Percentiles rank a stretch among this genome's conserved stretches.
Evolutionary conservation across 176 grass and related monocot species (phyloP).

Genomic region (Dactylis glomerata): DNA sequence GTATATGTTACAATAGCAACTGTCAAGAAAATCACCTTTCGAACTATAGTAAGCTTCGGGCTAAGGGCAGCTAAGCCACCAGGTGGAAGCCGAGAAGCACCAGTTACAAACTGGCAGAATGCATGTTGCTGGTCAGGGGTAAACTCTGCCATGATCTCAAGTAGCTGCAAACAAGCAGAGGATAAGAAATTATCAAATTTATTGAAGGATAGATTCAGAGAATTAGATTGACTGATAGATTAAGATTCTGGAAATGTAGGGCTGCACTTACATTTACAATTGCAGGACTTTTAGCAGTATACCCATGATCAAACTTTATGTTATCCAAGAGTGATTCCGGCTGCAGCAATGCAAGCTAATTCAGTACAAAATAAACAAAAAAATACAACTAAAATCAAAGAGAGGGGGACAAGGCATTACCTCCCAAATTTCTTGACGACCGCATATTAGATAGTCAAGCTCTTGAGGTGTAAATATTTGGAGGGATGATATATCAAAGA

Average conservation of each 20-base stretch:
- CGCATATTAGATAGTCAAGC: constrained; percentile 85
- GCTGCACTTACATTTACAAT: constrained; percentile 64
- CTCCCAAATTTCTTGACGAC: constrained; percentile 84
- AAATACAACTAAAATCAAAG: background rate
- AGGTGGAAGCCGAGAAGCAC: constrained; percentile 87
- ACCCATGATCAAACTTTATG: constrained; percentile 97
- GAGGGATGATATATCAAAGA: constrained; percentile 75
- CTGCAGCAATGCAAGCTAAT: constrained; percentile 34
- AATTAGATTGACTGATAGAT: background rate
- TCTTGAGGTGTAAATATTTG: constrained; percentile 92
- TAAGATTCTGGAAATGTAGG: background rate
- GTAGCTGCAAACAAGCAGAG: constrained; percentile 49
- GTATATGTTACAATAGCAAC: background rate
- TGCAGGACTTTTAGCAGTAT: constrained; percentile 68
- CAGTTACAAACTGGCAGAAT: constrained; percentile 95
- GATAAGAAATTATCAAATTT: constrained; percentile 6
- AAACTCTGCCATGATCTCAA: constrained; percentile 86
- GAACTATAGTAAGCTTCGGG: constrained; percentile 87
- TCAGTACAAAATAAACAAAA: background rate
- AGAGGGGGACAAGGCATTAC: constrained; percentile 27
- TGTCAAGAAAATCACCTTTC: constrained; percentile 58
- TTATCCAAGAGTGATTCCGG: constrained; percentile 63
- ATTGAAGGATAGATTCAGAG: background rate
- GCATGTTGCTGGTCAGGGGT: constrained; percentile 70
- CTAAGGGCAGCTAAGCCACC: constrained; percentile 86